Evolutionary conservation across 768 basidiomycete species (phyloP), one percentile per base, ranked within the genome.

Genomic region (Fomitopsis pulvina): DNA sequence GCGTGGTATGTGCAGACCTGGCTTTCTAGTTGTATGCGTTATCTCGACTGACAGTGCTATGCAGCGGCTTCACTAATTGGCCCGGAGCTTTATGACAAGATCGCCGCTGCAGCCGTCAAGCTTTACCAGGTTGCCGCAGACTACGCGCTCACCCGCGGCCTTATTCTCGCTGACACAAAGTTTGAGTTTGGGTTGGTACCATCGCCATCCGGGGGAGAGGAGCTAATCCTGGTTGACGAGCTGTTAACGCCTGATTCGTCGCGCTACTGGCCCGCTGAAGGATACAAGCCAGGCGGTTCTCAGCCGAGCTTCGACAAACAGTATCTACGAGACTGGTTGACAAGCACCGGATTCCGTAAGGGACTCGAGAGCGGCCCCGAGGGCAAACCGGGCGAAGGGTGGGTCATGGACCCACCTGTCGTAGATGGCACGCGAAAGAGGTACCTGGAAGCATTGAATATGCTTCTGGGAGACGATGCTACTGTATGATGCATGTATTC

Each of bases 241-340:
- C 79, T 89, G n/a, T 78, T 99, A 47, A 98, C 96, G 0, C 94
- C 95, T 18, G 96, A 99, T 66, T 97, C 93, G 11, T 96, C 92
- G 16, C 80, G 95, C 27, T 99, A 97, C 71, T 98, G 96, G 96
- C 90, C 93, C 1, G 71, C 83, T 5, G 75, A 71, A 4, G 76
- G 71, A 2, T 97, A 96, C 68, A 67, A 69, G 26, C 73, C 81
- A 3, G 96, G 94, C 3, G 72, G 77, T 29, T 62, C 82, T 0
- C 95, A 96, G 67, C 80, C 85, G 18, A 92, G 91, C 61, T 98
- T 96, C 61, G 96, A 98, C 66, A 99, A 98, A 69, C 96, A 99
- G 68, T 97, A 87, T 60, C 70, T 98, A 49, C 74, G 96, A 18
- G 94, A 98, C 63, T 91, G 92, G 85, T 71, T 99, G 25, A 83